phyloP scores from a whole-genome alignment of 192 early-diverging fungal species.

The Rhizophagus clarus region DNA sequence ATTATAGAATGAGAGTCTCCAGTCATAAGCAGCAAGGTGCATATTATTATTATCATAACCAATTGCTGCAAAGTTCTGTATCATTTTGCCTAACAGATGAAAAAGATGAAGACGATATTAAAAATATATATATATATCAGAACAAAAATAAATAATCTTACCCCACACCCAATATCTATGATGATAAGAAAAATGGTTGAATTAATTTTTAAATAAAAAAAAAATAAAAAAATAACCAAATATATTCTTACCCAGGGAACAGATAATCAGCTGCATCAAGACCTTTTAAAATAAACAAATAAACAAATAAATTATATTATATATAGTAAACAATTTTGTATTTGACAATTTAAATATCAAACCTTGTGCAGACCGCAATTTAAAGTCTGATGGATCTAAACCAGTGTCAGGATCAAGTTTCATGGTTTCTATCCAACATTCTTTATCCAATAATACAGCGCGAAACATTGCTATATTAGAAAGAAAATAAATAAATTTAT shows the following conservation, averaged over 20 bases:
- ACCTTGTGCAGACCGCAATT: conserved; percentile 80
- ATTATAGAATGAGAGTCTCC: conserved; percentile 79
- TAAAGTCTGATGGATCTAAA: conserved; percentile 81
- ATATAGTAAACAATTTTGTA: no score
- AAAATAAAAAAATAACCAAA: neutral
- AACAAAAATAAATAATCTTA: conserved; percentile 21
- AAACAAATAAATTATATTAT: neutral
- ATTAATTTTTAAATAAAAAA: neutral
- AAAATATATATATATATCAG: neutral
- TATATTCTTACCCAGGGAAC: conserved; percentile 66
- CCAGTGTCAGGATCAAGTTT: conserved; percentile 80
- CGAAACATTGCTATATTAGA: conserved; percentile 70
- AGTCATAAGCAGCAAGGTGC: conserved; percentile 87
- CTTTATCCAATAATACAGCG: conserved; percentile 82
- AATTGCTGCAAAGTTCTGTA: conserved; percentile 79
- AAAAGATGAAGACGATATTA: neutral
- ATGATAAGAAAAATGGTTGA: neutral
- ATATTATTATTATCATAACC: conserved; percentile 90
- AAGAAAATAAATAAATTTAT: neutral
- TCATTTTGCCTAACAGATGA: conserved; percentile 44
- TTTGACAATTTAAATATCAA: neutral
- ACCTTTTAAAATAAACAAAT: conserved; percentile 41
- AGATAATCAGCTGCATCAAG: conserved; percentile 91
- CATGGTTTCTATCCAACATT: conserved; percentile 84
- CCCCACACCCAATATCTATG: conserved; percentile 87